These are phyloP conservation scores for Neocatenulostroma microsporum DNA, from an alignment of 2,329 filamentous ascomycete genomes.

Conservation along the genomic window DNA sequence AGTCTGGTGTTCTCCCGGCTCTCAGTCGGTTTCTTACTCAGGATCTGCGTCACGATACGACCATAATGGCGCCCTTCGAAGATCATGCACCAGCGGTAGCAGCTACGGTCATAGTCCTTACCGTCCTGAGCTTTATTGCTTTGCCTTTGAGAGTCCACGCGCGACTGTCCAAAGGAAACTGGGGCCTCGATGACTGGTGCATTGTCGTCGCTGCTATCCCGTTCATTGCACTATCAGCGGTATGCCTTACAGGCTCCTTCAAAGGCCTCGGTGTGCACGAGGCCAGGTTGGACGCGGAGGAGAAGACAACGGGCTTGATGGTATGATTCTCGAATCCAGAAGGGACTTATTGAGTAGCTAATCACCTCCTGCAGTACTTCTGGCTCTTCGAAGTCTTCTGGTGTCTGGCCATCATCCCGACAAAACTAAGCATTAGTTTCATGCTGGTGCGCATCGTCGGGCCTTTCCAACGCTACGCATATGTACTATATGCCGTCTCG, in stretches of 20 bases:
- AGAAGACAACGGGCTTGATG: neutral
- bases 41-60: too few relatives aligned
- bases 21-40: too few relatives aligned
- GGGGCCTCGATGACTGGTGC: slow-evolving; percentile 1
- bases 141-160: slow-evolving; percentile 2
- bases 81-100: slow-evolving; percentile 1
- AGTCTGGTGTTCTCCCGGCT: too few relatives aligned
- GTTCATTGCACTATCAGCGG: neutral
- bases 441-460: slow-evolving; percentile 20
- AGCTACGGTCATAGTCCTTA: neutral
- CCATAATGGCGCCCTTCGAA: slow-evolving; percentile 2
- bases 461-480: slow-evolving; percentile 30
- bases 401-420: slow-evolving; percentile 29
- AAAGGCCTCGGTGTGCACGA: neutral
- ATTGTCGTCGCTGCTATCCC: neutral
- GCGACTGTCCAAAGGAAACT: neutral
- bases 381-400: slow-evolving; percentile 33
- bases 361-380: slow-evolving; percentile 27
- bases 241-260: neutral
- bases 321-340: neutral
- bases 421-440: slow-evolving; percentile 32
- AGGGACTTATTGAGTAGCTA: neutral
- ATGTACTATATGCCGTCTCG: slow-evolving; percentile 25
- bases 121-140: slow-evolving; percentile 1
- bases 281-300: neutral